Evolutionary conservation across 257 asterid genomes (phyloP).

Genomic region (Lycium ferocissimum): DNA sequence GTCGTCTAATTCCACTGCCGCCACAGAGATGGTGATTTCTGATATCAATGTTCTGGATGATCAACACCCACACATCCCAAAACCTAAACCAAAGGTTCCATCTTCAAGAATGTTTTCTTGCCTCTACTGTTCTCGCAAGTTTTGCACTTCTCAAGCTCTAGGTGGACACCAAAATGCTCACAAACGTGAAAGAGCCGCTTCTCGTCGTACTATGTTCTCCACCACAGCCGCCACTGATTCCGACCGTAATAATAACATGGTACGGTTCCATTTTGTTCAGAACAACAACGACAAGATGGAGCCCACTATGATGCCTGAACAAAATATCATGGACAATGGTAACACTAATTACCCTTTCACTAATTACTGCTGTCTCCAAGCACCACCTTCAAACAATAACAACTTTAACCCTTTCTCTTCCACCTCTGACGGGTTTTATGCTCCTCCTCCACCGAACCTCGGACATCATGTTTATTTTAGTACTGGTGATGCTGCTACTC

Average conservation of each 20-base stretch:
- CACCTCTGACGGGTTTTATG: not conserved
- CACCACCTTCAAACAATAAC: slow-evolving; percentile 4
- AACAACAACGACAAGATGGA: not conserved
- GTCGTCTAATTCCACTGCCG: not conserved
- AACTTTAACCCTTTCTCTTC: slow-evolving; percentile 16
- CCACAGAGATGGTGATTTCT: not conserved
- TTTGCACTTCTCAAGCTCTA: slow-evolving; percentile 87
- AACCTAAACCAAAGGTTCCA: slow-evolving; percentile 7
- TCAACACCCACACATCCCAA: not conserved
- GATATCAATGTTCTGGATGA: not conserved
- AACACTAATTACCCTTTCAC: not conserved
- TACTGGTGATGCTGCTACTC: not conserved
- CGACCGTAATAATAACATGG: not conserved
- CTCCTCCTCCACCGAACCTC: not conserved
- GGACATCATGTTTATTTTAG: slow-evolving; percentile 1
- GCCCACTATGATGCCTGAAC: not conserved
- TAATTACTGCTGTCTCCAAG: not conserved
- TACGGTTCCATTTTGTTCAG: not conserved
- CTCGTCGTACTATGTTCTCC: slow-evolving; percentile 41
- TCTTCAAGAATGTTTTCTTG: slow-evolving; percentile 66
- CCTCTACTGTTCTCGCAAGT: slow-evolving; percentile 83
- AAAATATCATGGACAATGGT: not conserved
- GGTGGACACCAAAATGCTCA: slow-evolving; percentile 98
- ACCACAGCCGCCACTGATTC: slow-evolving; percentile 12
- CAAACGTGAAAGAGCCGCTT: slow-evolving; percentile 89